Percentiles rank a stretch among this genome's conserved stretches.
Evolutionary conservation across 352 stramenopile genomes (phyloP).

Genomic region (Phytophthora macrochlamydospora): DNA sequence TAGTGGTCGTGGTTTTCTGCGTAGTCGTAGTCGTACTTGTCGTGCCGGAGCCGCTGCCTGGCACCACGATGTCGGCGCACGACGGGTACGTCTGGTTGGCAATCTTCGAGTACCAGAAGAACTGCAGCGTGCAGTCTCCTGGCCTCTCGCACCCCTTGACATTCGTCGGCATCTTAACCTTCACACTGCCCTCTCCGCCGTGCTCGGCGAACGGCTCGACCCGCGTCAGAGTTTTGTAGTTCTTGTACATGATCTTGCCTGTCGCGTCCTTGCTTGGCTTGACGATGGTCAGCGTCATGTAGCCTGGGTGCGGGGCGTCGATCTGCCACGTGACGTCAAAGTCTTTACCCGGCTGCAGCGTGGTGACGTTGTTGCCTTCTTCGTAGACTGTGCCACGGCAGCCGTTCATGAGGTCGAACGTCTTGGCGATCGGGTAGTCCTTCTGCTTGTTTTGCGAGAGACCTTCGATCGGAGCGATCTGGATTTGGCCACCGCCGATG

Average conservation of each 20-base stretch:
- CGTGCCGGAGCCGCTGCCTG: constrained; percentile 22
- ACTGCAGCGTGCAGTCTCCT: constrained; percentile 43
- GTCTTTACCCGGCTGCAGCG: constrained; percentile 18
- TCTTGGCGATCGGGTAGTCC: constrained; percentile 31
- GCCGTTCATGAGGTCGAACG: constrained; percentile 44
- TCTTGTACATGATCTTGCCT: constrained; percentile 57
- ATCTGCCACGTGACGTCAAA: constrained; percentile 52
- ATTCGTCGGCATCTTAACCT: constrained; percentile 39
- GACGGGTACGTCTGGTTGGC: constrained; percentile 46
- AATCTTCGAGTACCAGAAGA: constrained; percentile 46
- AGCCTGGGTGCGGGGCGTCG: constrained; percentile 58
- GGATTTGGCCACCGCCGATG: constrained; percentile 34
- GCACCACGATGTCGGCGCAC: constrained; percentile 42
- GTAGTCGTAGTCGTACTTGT: constrained; percentile 1
- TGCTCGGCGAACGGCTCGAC: constrained; percentile 49
- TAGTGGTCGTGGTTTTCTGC: neutral
- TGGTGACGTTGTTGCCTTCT: constrained; percentile 35
- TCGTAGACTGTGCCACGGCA: constrained; percentile 46
- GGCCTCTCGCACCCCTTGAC: constrained; percentile 42
- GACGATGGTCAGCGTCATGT: constrained; percentile 55
- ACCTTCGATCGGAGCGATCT: constrained; percentile 36
- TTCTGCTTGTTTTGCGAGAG: constrained; percentile 32
- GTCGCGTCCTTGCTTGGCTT: constrained; percentile 43
- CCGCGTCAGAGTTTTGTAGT: constrained; percentile 32
- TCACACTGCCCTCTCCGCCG: constrained; percentile 31